Conservation (phyloP, 768 basidiomycete genomes). For the Exsudoporus frostii region DNA sequence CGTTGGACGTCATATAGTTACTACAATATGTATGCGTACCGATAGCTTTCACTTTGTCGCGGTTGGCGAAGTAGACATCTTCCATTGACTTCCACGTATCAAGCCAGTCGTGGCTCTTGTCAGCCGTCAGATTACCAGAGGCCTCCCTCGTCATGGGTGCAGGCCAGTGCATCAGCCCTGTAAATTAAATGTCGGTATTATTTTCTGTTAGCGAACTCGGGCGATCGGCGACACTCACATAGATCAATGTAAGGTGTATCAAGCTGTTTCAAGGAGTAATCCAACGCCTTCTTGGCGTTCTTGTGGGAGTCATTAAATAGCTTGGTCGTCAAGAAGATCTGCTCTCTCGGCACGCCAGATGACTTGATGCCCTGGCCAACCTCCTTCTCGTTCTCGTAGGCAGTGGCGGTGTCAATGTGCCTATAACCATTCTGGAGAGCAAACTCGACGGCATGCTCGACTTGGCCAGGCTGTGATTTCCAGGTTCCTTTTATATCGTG, state of each 20-base stretch:
- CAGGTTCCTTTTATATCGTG: conserved; percentile 53
- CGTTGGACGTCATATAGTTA: not conserved
- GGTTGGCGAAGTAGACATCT: conserved; percentile 54
- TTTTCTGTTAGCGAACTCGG: not conserved
- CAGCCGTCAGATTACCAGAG: conserved; percentile 32
- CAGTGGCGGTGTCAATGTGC: no score
- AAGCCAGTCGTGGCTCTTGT: conserved; percentile 57
- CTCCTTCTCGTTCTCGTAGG: no score
- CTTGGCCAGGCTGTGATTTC: conserved; percentile 64
- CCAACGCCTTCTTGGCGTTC: conserved; percentile 54
- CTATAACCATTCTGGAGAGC: no score
- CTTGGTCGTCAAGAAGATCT: no score
- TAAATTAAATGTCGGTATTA: conserved; percentile 65
- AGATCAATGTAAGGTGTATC: conserved; percentile 84
- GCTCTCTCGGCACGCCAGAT: no score
- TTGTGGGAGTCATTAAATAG: conserved; percentile 58
- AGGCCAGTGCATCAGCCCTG: conserved; percentile 80
- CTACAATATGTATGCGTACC: conserved; percentile 32
- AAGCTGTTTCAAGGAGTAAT: conserved; percentile 63
- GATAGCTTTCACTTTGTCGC: conserved; percentile 72
- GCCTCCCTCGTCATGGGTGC: conserved; percentile 58
- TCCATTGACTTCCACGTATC: conserved; percentile 81
- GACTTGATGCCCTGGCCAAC: no score
- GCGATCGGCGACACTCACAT: conserved; percentile 41
- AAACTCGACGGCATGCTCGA: no score